Evolutionary conservation across 768 basidiomycete species (phyloP), one percentile per base, ranked within the genome.

Genomic region (Fibroporia radiculosa): DNA sequence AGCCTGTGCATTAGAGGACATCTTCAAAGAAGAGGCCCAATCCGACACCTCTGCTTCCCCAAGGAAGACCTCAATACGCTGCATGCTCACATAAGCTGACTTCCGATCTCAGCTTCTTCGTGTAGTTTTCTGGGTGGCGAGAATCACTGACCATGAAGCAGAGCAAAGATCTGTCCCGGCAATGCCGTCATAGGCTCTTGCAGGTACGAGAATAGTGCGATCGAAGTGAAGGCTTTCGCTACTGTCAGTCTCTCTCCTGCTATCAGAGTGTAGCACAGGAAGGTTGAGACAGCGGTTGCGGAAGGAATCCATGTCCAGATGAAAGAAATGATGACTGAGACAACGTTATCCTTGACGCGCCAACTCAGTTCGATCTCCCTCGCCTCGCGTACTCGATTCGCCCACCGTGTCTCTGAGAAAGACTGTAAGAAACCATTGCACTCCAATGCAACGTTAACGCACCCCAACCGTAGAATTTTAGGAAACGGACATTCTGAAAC

Each of bases 391-490:
- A 57, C 59, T 6, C 56, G 52, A 3, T 47, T 36, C 20, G 56
- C 48, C 59, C 59, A 61, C 20, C 56, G 47, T 13, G 52, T 53
- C 32, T 61, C 59, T 61, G 32, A 37, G 29, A 4, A 2, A 8
- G n/a, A 29, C 28, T 51, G 25, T 39, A 45, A 25, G 20, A 40
- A 29, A 19, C 12, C 23, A 11, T 3, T 4, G 3, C 22, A 23
- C 5, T 3, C 16, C 28, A 37, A 24, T 5, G 16, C 40, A 34
- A 26, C 25, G n/a, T 18, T 33, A 12, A 10, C 25, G 48, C 67
- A 80, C 82, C 82, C 83, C 83, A 83, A 11, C 82, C 82, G 56
- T 84, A 86, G 56, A 78, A 83, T 57, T 85, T 85, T 46, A 85
- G 62, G 56, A 83, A 83, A 11, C 80, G 70, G 45, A 84, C 77